Base-by-base conservation (phyloP, 257 asterid genomes). In the Nicotiana tabacum region DNA sequence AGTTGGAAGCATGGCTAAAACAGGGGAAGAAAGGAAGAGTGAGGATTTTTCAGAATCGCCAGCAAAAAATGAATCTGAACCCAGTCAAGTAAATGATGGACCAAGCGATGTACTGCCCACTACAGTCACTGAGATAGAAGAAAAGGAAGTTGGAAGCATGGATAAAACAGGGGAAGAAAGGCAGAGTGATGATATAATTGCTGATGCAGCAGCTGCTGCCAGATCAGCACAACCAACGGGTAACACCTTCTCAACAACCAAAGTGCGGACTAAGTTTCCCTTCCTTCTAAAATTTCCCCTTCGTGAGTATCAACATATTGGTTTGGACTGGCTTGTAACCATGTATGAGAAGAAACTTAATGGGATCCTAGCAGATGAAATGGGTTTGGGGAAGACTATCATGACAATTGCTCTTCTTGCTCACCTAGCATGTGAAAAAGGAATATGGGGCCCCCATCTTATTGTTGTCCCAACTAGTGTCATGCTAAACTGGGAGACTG, bases 401-500 rank as follows among this genome's bases (percentile, higher is more conserved):
- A 96, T 96, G 99, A 96, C 99, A 67, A 96, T 96, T 82, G 94
- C 99, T 43, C 90, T 96, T 84, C 99, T 96, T 86, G 98, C 98
- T 86, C 99, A 96, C 86, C 88, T 96, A 65, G 99, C 99, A 80
- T 89, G 93, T 83, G 98, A 96, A 83, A 96, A 92, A 83, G 99
- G 99, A 78, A 94, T 96, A 70, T 96, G 99, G 99, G 98, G 98
- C 62, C 98, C 98, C 72, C 99, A 96, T 91, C 97, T 96, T 83
- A 96, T 96, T 86, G 99, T 96, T 68, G 99, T 96, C 77, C 99
- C 99, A 48, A 96, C 99, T 66, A 96, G 99, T 85, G 99, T 96
- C 87, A 94, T 96, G 99, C 98, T 96, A 84, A 96, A 96, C 90
- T 96, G 99, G 99, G 98, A 96, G 87, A 96, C 99, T 2, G 99